These are phyloP conservation scores for Candida schatavii DNA, from an alignment of 805 yeast genomes.

Conservation along the genomic window DNA sequence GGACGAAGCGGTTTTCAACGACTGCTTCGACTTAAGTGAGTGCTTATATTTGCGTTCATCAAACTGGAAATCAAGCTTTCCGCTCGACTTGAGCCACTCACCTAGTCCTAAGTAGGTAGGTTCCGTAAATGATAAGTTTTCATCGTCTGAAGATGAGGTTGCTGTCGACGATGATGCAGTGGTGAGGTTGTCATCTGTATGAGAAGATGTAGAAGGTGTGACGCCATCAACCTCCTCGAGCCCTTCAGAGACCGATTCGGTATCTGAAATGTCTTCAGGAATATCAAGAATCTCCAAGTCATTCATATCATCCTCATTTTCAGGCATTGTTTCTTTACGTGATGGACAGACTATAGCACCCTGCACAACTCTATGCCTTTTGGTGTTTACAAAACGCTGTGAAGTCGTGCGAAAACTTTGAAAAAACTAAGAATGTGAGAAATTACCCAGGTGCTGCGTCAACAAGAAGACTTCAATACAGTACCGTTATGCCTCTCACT, in stretches of 20 bases:
- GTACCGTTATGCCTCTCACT: too few species aligned
- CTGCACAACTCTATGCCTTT: too few species aligned
- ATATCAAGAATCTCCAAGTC: slow-evolving; percentile 46
- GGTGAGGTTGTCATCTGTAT: not conserved
- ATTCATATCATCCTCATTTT: slow-evolving; percentile 15
- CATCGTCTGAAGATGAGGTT: slow-evolving; percentile 7
- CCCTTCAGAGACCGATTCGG: slow-evolving; percentile 22
- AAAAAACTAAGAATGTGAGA: too few species aligned
- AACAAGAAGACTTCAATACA: too few species aligned
- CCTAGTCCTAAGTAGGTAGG: slow-evolving; percentile 39
- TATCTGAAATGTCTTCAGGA: slow-evolving; percentile 34
- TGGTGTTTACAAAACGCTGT: too few species aligned
- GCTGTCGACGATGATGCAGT: not conserved
- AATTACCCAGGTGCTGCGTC: too few species aligned
- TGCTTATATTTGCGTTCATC: slow-evolving; percentile 39
- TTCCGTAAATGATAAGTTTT: not conserved
- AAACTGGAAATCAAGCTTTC: slow-evolving; percentile 36
- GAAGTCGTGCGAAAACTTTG: too few species aligned
- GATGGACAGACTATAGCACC: not conserved
- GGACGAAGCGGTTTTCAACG: slow-evolving; percentile 19
- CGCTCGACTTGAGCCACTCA: slow-evolving; percentile 43
- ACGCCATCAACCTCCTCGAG: not conserved
- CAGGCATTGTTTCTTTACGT: not conserved
- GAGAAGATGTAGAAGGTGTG: slow-evolving; percentile 4
- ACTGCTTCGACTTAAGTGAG: slow-evolving; percentile 31